A percentile compares a stretch with the other conserved stretches of the same genome.
These are phyloP conservation scores for Lagenidium giganteum DNA, from an alignment of 352 stramenopile species.

Conservation along the genomic window DNA sequence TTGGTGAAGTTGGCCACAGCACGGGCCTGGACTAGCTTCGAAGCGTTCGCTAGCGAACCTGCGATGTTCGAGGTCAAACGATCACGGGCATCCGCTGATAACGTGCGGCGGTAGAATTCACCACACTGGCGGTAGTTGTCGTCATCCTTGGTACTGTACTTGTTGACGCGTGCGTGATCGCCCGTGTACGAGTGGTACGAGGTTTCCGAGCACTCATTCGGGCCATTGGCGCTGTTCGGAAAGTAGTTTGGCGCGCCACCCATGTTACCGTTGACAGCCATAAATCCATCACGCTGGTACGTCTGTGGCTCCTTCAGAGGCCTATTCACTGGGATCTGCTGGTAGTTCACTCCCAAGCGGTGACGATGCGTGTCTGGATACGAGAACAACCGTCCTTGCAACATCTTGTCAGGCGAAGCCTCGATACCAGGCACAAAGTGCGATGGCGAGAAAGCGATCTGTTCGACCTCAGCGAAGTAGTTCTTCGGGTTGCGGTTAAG, in stretches of 20 bases:
- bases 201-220: no score
- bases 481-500: constrained; percentile 86
- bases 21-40: constrained; percentile 71
- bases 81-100: constrained; percentile 59
- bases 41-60: constrained; percentile 71
- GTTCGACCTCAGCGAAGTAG: constrained; percentile 91
- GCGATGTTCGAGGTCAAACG: constrained; percentile 88
- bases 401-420: constrained; percentile 88
- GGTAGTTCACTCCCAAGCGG: constrained; percentile 87
- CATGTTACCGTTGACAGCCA: constrained; percentile 80
- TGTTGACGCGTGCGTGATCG: constrained; percentile 33
- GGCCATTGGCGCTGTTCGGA: constrained; percentile 77
- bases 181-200: constrained; percentile 28
- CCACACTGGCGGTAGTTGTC: constrained; percentile 87
- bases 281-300: constrained; percentile 84
- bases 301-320: constrained; percentile 64
- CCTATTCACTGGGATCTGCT: constrained; percentile 86
- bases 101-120: constrained; percentile 78
- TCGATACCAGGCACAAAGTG: constrained; percentile 88
- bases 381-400: constrained; percentile 86
- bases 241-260: constrained; percentile 78
- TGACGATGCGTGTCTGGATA: constrained; percentile 88
- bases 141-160: constrained; percentile 79
- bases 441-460: constrained; percentile 82
- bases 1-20: constrained; percentile 86